These are phyloP conservation scores for Chrysoporthe austroafricana DNA, from an alignment of 2,329 filamentous ascomycete genomes.

Conservation along the genomic window DNA sequence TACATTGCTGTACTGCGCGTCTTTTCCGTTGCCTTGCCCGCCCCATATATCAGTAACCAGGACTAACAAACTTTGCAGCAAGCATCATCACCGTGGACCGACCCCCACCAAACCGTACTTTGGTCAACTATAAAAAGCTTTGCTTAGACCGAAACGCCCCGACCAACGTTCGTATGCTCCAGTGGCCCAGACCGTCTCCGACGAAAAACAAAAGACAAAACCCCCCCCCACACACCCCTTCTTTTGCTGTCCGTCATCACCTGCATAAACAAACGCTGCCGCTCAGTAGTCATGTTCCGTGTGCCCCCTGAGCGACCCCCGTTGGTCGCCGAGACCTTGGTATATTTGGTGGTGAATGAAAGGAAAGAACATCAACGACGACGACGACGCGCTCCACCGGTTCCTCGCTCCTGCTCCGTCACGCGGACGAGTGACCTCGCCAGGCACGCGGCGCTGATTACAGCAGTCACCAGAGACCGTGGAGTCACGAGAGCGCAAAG, in stretches of 20 bases:
- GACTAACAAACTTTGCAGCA: neutral
- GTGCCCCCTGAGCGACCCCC: neutral
- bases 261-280: slow-evolving; percentile 5
- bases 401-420: neutral
- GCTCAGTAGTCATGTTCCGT: slow-evolving; percentile 1
- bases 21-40: slow-evolving; percentile 27
- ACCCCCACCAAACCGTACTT: neutral
- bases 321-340: neutral
- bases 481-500: neutral
- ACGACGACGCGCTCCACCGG: neutral
- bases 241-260: slow-evolving; percentile 8
- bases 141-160: slow-evolving; percentile 20
- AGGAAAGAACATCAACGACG: slow-evolving; percentile 1
- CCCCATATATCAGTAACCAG: neutral
- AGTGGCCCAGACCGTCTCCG: slow-evolving; percentile 15
- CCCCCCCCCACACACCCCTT: neutral
- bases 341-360: slow-evolving; percentile 2
- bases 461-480: neutral
- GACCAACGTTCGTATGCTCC: slow-evolving; percentile 24
- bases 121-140: slow-evolving; percentile 7
- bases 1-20: slow-evolving; percentile 28
- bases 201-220: neutral
- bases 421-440: neutral
- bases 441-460: neutral
- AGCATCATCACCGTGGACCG: slow-evolving; percentile 4